Base-by-base conservation (phyloP, 1,139 yeast genomes). In the Schwanniomyces etchellsii region DNA sequence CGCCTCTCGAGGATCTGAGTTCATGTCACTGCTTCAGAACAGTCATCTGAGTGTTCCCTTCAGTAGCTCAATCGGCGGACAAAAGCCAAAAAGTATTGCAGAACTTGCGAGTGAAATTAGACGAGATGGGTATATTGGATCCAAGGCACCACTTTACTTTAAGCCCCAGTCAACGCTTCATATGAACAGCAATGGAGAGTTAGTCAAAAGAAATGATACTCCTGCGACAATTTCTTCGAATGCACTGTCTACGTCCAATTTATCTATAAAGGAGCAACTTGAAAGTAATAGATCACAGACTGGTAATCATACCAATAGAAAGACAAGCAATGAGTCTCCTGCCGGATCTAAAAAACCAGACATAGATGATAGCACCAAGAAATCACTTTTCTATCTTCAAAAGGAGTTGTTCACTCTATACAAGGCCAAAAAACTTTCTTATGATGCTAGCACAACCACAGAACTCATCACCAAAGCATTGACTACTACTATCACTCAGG, bases 401-500 rank as follows among this genome's bases (percentile, higher is more conserved):
- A 81, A 80, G 38, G 91, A 82, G 48, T 57, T 82, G 24, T 77
- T 81, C 40, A 67, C 74, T 3, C 59, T 82, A 29, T 81, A 86
- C 27, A 81, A 79, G 47, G 81, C 82, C 32, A 64, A 88, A 37
- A 79, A 76, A 39, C 69, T 81, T 41, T 51, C 70, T 2, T 75
- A 78, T 39, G 81, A 79, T 39, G 80, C 82, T 28, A 81, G 77
- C 20, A 77, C 83, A 2, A 81, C 86, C 24, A 81, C 91, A 0
- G 84, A 78, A 36, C 76, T 86, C 34, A 68, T 88, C 43, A 86
- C 96, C n/a, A 88, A 83, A 46, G 96, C 96, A 1, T 67, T 88
- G 43, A 95, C 96, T 3, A 83, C 89, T 59, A 89, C 96, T 0
- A 86, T 88, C 39, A 89, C 95, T 2, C 96, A 82, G 52, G 89